Evolutionary conservation across 495 filamentous ascomycete species (phyloP).

Genomic region (Penicillium taxi): DNA sequence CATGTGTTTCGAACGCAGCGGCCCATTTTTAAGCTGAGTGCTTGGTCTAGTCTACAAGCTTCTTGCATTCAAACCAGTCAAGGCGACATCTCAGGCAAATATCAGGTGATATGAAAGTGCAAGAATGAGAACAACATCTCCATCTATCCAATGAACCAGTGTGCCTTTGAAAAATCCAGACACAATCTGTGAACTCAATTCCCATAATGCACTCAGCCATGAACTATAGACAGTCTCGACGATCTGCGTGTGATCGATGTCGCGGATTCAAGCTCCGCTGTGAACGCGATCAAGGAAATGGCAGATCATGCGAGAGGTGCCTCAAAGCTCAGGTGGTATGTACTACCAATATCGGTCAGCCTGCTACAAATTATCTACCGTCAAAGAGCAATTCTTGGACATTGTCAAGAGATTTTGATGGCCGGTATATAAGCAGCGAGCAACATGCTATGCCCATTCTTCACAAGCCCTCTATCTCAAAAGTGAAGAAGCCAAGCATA

Average conservation of each 20-base stretch:
- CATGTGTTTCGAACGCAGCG: conserved; percentile 10
- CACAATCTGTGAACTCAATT: neutral
- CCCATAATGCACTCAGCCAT: conserved; percentile 13
- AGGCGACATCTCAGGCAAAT: neutral
- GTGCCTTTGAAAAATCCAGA: no score
- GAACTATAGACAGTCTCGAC: conserved; percentile 23
- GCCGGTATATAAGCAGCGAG: neutral
- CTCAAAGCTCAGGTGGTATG: conserved; percentile 23
- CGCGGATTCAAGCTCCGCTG: conserved; percentile 36
- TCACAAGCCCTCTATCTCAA: conserved; percentile 8
- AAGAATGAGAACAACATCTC: no score
- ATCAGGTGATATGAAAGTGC: neutral
- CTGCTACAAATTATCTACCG: conserved; percentile 2
- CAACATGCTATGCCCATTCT: conserved; percentile 9
- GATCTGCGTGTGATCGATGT: conserved; percentile 38
- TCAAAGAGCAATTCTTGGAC: neutral
- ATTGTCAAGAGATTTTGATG: conserved; percentile 3
- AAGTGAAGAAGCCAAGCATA: conserved; percentile 8
- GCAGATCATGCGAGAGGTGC: conserved; percentile 22
- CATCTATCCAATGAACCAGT: no score
- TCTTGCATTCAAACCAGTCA: conserved; percentile 5
- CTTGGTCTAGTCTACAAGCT: conserved; percentile 10
- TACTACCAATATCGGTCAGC: conserved; percentile 17
- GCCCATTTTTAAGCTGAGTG: neutral
- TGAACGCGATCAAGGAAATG: conserved; percentile 23